Conservation (phyloP, 768 basidiomycete species). For the Pleurotus tuoliensis region DNA sequence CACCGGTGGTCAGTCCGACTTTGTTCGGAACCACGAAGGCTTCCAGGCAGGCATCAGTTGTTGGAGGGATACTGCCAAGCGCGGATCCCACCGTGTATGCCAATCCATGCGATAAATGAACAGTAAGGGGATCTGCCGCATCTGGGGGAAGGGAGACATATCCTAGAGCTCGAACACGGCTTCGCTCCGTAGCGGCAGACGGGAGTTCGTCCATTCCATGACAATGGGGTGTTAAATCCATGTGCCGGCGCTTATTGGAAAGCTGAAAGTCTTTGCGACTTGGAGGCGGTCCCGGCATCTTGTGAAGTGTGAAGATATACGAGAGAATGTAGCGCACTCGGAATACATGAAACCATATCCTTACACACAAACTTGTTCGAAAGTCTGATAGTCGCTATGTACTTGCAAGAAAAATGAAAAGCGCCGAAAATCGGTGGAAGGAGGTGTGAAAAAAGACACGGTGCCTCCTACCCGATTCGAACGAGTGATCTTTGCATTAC, state of each 20-base stretch:
- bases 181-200: constrained; percentile 13
- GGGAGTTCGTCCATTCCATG: constrained; percentile 15
- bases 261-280: too few relatives aligned
- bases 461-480: constrained; percentile 7
- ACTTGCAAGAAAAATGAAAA: too few relatives aligned
- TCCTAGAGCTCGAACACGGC: constrained; percentile 3
- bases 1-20: constrained; percentile 50
- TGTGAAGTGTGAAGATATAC: too few relatives aligned
- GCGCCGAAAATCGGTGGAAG: too few relatives aligned
- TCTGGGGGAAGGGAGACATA: constrained; percentile 10
- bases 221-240: constrained; percentile 6
- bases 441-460: background rate
- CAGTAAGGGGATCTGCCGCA: constrained; percentile 29
- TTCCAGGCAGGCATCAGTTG: constrained; percentile 41
- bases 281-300: too few relatives aligned
- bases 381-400: too few relatives aligned
- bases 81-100: constrained; percentile 62
- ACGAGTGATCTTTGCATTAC: constrained; percentile 8
- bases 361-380: too few relatives aligned
- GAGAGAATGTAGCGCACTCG: too few relatives aligned
- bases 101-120: constrained; percentile 46
- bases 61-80: constrained; percentile 45
- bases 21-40: constrained; percentile 50
- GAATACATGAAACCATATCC: too few relatives aligned
- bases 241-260: background rate